Evolutionary conservation across 2,329 filamentous ascomycete species (phyloP).

Genomic region (Purpureocillium lavendulum): DNA sequence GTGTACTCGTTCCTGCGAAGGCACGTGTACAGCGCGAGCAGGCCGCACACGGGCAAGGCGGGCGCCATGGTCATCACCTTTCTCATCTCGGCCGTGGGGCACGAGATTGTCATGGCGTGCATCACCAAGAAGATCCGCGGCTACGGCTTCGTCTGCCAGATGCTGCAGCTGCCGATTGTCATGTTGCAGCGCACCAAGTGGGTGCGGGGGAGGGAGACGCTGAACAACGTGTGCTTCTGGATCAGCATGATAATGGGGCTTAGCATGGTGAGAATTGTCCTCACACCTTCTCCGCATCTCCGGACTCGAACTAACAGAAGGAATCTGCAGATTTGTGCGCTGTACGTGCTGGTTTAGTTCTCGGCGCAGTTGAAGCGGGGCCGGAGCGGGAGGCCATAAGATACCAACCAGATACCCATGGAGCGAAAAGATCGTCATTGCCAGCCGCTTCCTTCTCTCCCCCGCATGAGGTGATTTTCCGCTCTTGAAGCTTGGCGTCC

Average conservation of each 20-base stretch:
- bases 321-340: slow-evolving; percentile 37
- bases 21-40: slow-evolving; percentile 83
- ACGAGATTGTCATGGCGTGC: slow-evolving; percentile 95
- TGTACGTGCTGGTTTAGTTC: slow-evolving; percentile 41
- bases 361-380: background rate
- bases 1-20: slow-evolving; percentile 92
- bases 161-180: slow-evolving; percentile 95
- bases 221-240: slow-evolving; percentile 92
- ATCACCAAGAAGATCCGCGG: slow-evolving; percentile 95
- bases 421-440: no score
- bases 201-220: slow-evolving; percentile 63
- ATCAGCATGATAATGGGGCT: slow-evolving; percentile 82
- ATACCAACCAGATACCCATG: background rate
- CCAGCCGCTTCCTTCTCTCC: no score
- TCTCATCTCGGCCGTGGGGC: slow-evolving; percentile 77
- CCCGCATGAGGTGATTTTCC: no score
- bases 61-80: slow-evolving; percentile 87
- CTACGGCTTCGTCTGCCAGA: slow-evolving; percentile 90
- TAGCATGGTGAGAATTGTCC: slow-evolving; percentile 54
- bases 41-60: slow-evolving; percentile 65
- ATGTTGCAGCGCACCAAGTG: slow-evolving; percentile 74
- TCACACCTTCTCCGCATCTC: background rate
- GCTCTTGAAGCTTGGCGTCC: background rate
- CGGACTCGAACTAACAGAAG: slow-evolving; percentile 11
- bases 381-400: background rate